phyloP scores from a whole-genome alignment of 164 flowering plant genomes.

The Magnolia sinica region DNA sequence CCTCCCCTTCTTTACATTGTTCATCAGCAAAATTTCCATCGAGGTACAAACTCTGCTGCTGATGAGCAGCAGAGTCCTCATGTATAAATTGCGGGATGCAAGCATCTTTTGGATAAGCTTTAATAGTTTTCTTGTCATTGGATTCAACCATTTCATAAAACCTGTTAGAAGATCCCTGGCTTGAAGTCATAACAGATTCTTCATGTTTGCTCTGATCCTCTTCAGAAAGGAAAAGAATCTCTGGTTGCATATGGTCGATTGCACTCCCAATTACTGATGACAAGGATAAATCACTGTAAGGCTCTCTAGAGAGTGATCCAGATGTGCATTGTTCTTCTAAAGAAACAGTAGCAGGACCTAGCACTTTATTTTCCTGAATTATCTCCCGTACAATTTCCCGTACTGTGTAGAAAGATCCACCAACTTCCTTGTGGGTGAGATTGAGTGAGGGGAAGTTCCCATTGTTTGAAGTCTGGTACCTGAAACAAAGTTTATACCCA shows the following conservation, averaged over 20 bases:
- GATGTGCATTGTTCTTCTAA: constrained; percentile 41
- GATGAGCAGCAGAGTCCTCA: constrained; percentile 6
- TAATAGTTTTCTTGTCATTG: not conserved
- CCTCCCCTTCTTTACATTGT: constrained; percentile 1
- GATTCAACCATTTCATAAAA: constrained; percentile 3
- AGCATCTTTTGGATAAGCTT: not conserved
- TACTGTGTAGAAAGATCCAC: constrained; percentile 93
- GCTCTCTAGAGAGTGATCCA: constrained; percentile 47
- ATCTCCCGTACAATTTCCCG: constrained; percentile 89
- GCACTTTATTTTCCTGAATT: constrained; percentile 85
- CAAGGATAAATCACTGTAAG: constrained; percentile 22
- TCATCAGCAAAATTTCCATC: constrained; percentile 10
- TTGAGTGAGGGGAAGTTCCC: constrained; percentile 84
- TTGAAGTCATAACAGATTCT: constrained; percentile 21
- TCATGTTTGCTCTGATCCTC: constrained; percentile 15
- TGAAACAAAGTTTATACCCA: constrained; percentile 28
- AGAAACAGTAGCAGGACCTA: constrained; percentile 60
- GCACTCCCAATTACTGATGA: constrained; percentile 13
- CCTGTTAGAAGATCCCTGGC: constrained; percentile 10
- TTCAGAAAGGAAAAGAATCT: constrained; percentile 13
- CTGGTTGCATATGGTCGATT: constrained; percentile 13
- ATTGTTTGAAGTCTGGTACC: constrained; percentile 66
- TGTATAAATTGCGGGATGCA: not conserved
- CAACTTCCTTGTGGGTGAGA: constrained; percentile 92
- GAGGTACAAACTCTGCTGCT: constrained; percentile 15